phyloP scores from a whole-genome alignment of 345 rosid genomes.

The Triadica sebifera region DNA sequence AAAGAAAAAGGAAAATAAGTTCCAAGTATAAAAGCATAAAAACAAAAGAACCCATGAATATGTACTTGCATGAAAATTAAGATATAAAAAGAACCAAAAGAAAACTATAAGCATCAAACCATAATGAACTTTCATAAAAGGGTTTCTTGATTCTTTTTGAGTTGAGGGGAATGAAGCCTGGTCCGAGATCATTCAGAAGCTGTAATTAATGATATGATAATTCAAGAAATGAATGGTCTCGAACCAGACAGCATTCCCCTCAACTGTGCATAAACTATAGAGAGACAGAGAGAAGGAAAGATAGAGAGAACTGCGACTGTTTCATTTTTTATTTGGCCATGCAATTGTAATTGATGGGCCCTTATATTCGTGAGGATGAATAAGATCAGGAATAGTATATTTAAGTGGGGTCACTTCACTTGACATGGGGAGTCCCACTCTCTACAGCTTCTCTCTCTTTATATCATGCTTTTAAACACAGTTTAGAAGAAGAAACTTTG shows the following conservation, averaged over 20 bases:
- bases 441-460: slow-evolving; percentile 15
- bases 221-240: slow-evolving; percentile 40
- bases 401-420: slow-evolving; percentile 28
- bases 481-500: slow-evolving; percentile 19
- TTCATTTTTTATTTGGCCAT: slow-evolving; percentile 39
- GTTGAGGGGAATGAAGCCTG: slow-evolving; percentile 68
- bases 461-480: slow-evolving; percentile 22
- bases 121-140: background rate
- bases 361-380: slow-evolving; percentile 39
- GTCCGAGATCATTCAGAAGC: slow-evolving; percentile 50
- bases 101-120: background rate
- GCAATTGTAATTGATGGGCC: slow-evolving; percentile 37
- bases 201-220: background rate
- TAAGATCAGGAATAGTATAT: background rate
- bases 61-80: background rate
- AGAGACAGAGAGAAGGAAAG: background rate
- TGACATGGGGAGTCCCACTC: slow-evolving; percentile 32
- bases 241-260: slow-evolving; percentile 69
- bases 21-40: too few relatives aligned
- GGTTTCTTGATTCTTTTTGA: background rate
- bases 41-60: too few relatives aligned
- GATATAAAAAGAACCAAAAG: background rate
- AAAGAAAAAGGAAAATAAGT: background rate
- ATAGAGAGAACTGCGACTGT: slow-evolving; percentile 14
- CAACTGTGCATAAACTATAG: slow-evolving; percentile 26